Base-by-base conservation (phyloP, 2,329 filamentous ascomycete species). In the Chrysosphaeria jannelii region DNA sequence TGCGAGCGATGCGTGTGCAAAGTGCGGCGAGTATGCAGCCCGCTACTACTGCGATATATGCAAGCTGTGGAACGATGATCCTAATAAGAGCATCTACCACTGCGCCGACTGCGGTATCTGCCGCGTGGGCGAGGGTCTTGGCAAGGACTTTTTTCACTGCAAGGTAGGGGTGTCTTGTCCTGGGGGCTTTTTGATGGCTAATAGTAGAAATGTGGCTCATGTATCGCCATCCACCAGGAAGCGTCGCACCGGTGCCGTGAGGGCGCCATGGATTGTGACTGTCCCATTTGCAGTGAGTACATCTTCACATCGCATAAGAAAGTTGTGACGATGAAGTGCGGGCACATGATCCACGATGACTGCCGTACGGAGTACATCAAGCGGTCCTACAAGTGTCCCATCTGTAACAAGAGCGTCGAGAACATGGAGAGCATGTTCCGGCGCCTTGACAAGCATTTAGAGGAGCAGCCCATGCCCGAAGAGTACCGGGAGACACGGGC, bases 91-190 rank as follows among this genome's bases (percentile, higher is more conserved):
- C 32, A 90, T 93, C 27, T 97, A 97, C 39, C 85, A 97, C 40
- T 97, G 85, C 42, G 60, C 66, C 36, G 85, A 93, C 37, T 97
- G 85, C 42, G 85, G 85, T 4, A 90, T 97, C 29, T 97, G 85
- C 40, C 61, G 85, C 28, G 67, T 79, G 27, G 85, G 85, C 2
- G 62, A 76, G 40, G 85, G 85, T 2, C 50, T 97, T 14, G 81
- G 85, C 4, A 93, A 90, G 39, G 85, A 97, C 40, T 97, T 89
- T 40, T 79, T 88, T 37, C 85, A 97, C 44, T 97, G 85, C 69
- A 88, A 90, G 11, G 27, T 30, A 19, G 31, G 19, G 20, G 10
- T 13, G 13, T 5, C 9, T 6, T 11, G 14, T 23, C 10, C 12
- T 22, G 12, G 6, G 5, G 4, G 9, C 23, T 20, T 15, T 20